Evolutionary conservation across 1,284 basidiomycete genomes (phyloP), one percentile per base, ranked within the genome.

Genomic region (Melampsora americana): DNA sequence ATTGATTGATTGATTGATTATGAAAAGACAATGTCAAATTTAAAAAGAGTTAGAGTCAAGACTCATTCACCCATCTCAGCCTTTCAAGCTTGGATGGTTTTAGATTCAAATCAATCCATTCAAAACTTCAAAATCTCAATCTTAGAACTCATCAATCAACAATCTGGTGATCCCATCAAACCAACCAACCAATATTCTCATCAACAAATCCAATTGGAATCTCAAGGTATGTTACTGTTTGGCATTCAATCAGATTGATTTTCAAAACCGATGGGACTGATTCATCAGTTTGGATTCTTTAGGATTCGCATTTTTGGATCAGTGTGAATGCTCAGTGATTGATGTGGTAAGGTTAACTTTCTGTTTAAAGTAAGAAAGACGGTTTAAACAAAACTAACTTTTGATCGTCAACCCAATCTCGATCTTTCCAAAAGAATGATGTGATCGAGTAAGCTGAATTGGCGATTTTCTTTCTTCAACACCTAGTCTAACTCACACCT

Each of bases 391-490:
- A 3, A 3, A 3, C 7, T 62, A 46, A 12, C 6, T 18, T 32
- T 44, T 32, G 12, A 23, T n/a, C n/a, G n/a, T n/a, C n/a, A n/a
- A n/a, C n/a, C n/a, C n/a, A n/a, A n/a, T n/a, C n/a, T n/a, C n/a
- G n/a, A 46, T 4, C 6, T 18, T 32, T 44, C n/a, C 46, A n/a
- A 48, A 4, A 35, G 35, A 61, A 66, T 59, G 71, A 73, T 66
- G 32, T 73, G 64, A 73, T 73, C 50, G 71, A 73, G 71, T 73
- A 35, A 73, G 71, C 44, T 16, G n/a, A n/a, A n/a, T 60, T 30
- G 44, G 23, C 20, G 30, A 2, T 61, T 0, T 26, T 26, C 18
- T 44, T 6, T 20, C 28, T 23, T 20, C 4, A 28, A 14, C 23
- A 23, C 32, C 39, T 26, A 42, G 9, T 35, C 23, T n/a, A 26